Evolutionary conservation across 202 grass and related monocot species (phyloP).

Genomic region (Panicum virgatum): DNA sequence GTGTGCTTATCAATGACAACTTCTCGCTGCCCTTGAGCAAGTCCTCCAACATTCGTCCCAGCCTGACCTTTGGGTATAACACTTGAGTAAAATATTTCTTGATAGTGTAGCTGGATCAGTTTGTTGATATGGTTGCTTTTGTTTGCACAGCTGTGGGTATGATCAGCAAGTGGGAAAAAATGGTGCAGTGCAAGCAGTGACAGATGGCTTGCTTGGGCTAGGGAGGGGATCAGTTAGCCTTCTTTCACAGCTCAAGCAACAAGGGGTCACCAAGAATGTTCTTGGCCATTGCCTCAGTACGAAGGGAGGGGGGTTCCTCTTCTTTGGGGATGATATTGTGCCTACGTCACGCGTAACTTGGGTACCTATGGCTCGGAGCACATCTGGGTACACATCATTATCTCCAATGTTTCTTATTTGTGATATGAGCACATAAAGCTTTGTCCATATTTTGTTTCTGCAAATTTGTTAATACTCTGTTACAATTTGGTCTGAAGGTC

Average conservation of each 20-base stretch:
- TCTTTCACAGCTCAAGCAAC: slow-evolving; percentile 74
- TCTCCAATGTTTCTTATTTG: background rate
- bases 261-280: slow-evolving; percentile 81
- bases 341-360: slow-evolving; percentile 59
- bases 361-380: slow-evolving; percentile 57
- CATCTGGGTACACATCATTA: slow-evolving; percentile 45
- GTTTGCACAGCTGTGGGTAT: slow-evolving; percentile 73
- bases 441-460: background rate
- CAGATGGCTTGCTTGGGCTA: slow-evolving; percentile 82
- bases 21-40: slow-evolving; percentile 60
- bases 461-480: background rate
- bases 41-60: slow-evolving; percentile 49
- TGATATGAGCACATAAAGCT: background rate
- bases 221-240: slow-evolving; percentile 71
- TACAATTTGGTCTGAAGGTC: background rate
- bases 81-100: background rate
- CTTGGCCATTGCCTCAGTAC: slow-evolving; percentile 86
- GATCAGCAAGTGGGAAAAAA: slow-evolving; percentile 66
- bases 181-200: slow-evolving; percentile 33
- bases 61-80: slow-evolving; percentile 75
- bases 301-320: slow-evolving; percentile 73
- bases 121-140: slow-evolving; percentile 37
- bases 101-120: background rate
- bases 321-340: slow-evolving; percentile 84
- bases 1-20: slow-evolving; percentile 69